Percentiles rank a stretch among this genome's conserved stretches.
phyloP scores from a whole-genome alignment of 441 rosid genomes.

The Syzygium malaccense region DNA sequence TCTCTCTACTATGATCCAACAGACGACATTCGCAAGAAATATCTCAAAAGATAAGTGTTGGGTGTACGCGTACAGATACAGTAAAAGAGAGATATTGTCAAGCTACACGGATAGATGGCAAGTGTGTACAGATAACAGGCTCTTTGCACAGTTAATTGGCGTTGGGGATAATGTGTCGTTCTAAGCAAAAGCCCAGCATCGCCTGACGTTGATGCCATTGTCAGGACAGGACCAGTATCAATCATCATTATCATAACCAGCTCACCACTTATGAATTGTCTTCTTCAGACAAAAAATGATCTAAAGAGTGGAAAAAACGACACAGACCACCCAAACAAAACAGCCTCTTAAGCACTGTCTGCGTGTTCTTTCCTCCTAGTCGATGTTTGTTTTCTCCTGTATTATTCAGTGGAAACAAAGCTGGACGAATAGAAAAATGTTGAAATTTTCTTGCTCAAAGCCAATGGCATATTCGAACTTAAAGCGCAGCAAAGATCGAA shows the following conservation, averaged over 20 bases:
- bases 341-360: background rate
- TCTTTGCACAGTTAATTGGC: background rate
- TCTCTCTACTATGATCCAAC: background rate
- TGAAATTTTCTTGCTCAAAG: background rate
- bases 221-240: background rate
- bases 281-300: background rate
- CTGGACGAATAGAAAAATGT: background rate
- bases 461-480: too few relatives aligned
- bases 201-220: background rate
- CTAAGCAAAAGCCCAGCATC: background rate
- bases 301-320: background rate
- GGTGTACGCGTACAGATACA: background rate
- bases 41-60: background rate
- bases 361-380: background rate
- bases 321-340: background rate
- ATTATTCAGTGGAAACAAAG: background rate
- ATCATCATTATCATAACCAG: background rate
- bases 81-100: background rate
- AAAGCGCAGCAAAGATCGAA: too few relatives aligned
- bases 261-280: background rate
- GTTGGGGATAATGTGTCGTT: background rate
- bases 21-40: background rate
- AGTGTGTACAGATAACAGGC: background rate
- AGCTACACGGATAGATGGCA: background rate
- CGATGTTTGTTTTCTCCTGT: background rate